Evolutionary conservation across 768 basidiomycete species (phyloP), one percentile per base, ranked within the genome.

Genomic region (Strobilomyces confusus): DNA sequence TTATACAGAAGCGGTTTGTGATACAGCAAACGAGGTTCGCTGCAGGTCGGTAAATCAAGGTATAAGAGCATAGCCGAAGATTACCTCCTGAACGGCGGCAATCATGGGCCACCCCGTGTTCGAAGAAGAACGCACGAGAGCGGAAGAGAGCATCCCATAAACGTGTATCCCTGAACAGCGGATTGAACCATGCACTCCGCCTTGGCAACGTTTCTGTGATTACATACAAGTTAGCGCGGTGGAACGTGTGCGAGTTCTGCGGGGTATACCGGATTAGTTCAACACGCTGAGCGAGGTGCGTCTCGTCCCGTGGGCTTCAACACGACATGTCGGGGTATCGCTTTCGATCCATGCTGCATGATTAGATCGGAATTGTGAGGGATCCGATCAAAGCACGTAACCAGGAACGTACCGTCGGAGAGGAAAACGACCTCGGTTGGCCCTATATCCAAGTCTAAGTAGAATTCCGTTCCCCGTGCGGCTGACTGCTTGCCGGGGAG

Each of bases 1-100:
- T 54, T 48, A 48, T 30, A 29, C 43, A 29, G 44, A 43, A 50
- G 22, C 9, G 19, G 20, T 11, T 12, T 22, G 36, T 5, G 15
- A 57, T 66, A 64, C 63, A 66, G 63, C 58, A 66, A 50, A 29
- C 34, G 37, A 25, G 44, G 37, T 45, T 30, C 22, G 9, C 45
- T 36, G 38, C 42, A 41, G 3, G 1, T 14, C 20, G 36, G 43
- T 23, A 33, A 15, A 13, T 49, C 29, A 32, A 41, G 26, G 32
- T 40, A 42, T 43, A 33, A 5, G 23, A 37, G 54, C 57, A 52
- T 51, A 29, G 54, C 41, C 36, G 17, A 45, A 26, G 38, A 22
- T 20, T 34, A 20, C 17, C 4, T 22, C 44, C n/a, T n/a, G 26
- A 23, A 34, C 29, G 44, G 44, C 40, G 44, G 44, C 17, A 33